Conservation (phyloP, 164 flowering plant genomes). For the Umbellularia californica region DNA sequence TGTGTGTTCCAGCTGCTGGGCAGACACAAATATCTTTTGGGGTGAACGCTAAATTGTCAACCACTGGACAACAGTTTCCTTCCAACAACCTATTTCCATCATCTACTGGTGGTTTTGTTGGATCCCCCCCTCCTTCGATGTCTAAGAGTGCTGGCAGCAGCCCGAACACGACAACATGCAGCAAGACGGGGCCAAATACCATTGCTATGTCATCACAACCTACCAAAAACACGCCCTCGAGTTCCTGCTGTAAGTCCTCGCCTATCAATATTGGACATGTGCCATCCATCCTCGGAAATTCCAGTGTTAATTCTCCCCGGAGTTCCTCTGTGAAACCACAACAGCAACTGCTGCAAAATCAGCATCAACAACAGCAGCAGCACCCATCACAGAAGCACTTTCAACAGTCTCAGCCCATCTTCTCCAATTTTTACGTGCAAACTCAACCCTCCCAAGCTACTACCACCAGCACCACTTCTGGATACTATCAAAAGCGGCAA, state of each 20-base stretch:
- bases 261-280: slow-evolving; percentile 56
- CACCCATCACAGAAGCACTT: slow-evolving; percentile 18
- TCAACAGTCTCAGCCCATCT: slow-evolving; percentile 40
- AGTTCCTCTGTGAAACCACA: slow-evolving; percentile 23
- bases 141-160: slow-evolving; percentile 75
- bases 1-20: slow-evolving; percentile 8
- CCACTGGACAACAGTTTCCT: slow-evolving; percentile 36
- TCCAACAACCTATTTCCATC: slow-evolving; percentile 35
- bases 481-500: slow-evolving; percentile 47
- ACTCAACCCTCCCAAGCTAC: slow-evolving; percentile 39
- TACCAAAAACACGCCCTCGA: slow-evolving; percentile 44
- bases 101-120: slow-evolving; percentile 50
- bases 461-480: slow-evolving; percentile 29
- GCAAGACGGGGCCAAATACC: slow-evolving; percentile 41
- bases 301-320: slow-evolving; percentile 37
- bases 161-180: slow-evolving; percentile 34
- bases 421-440: slow-evolving; percentile 49
- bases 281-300: slow-evolving; percentile 61
- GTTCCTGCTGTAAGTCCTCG: slow-evolving; percentile 59
- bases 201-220: slow-evolving; percentile 38
- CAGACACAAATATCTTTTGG: slow-evolving; percentile 84
- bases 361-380: slow-evolving; percentile 7
- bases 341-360: slow-evolving; percentile 19
- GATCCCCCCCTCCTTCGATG: slow-evolving; percentile 62
- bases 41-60: slow-evolving; percentile 39